Conservation (phyloP, 2,329 filamentous ascomycete genomes). For the Aspergillus ochraceus region DNA sequence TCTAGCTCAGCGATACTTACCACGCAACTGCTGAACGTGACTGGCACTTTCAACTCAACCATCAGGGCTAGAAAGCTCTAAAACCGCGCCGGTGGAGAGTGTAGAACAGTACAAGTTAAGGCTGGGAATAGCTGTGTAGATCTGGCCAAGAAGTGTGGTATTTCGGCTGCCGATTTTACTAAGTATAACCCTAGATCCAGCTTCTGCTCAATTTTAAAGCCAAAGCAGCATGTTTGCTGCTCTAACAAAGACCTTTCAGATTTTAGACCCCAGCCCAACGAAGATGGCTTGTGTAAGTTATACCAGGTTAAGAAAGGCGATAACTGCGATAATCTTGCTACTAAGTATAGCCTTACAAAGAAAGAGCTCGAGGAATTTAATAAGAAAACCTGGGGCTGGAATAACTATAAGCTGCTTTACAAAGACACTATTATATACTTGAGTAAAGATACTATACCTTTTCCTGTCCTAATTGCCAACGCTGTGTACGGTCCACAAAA, state of each 20-base stretch:
- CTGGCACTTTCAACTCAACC: neutral
- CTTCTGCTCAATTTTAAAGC: slow-evolving; percentile 20
- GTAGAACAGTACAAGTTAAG: neutral
- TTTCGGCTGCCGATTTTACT: slow-evolving; percentile 10
- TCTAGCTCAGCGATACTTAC: slow-evolving; percentile 1
- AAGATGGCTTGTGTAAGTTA: slow-evolving; percentile 40
- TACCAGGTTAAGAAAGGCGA: slow-evolving; percentile 38
- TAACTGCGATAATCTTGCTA: slow-evolving; percentile 27
- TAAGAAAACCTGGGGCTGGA: slow-evolving; percentile 48
- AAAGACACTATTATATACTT: slow-evolving; percentile 40
- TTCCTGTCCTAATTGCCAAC: slow-evolving; percentile 40
- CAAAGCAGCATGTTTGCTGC: slow-evolving; percentile 29
- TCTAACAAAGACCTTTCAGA: slow-evolving; percentile 14
- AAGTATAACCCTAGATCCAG: slow-evolving; percentile 8
- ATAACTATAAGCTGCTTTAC: slow-evolving; percentile 37
- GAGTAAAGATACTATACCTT: slow-evolving; percentile 39
- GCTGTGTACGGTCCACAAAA: slow-evolving; percentile 49
- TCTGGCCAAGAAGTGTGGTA: slow-evolving; percentile 14
- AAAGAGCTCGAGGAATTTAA: slow-evolving; percentile 42
- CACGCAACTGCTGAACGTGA: neutral
- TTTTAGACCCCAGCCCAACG: slow-evolving; percentile 35
- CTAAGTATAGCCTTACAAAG: slow-evolving; percentile 33
- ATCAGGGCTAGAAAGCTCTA: neutral
- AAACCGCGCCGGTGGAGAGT: neutral
- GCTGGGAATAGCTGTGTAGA: slow-evolving; percentile 10